Evolutionary conservation across 2,329 filamentous ascomycete genomes (phyloP).

Genomic region (Clonostachys sp.): DNA sequence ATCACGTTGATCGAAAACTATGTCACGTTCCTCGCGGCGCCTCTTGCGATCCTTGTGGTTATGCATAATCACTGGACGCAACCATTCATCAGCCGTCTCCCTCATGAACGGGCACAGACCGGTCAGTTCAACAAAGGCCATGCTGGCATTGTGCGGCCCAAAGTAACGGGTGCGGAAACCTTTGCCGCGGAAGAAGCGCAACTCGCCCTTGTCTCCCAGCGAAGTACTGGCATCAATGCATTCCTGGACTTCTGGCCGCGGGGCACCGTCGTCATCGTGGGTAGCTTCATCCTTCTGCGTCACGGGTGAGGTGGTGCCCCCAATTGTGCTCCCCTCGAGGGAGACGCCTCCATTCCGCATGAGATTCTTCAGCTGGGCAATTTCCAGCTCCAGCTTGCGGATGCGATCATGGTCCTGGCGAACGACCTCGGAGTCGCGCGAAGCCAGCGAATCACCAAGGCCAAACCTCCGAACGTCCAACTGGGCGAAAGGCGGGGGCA

Average conservation of each 20-base stretch:
- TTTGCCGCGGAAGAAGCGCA: conserved; percentile 53
- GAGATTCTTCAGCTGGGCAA: conserved; percentile 49
- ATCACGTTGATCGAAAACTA: conserved; percentile 41
- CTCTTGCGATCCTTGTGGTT: conserved; percentile 50
- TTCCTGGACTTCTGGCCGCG: conserved; percentile 29
- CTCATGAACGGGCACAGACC: conserved; percentile 58
- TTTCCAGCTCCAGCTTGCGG: conserved; percentile 53
- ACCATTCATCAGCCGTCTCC: conserved; percentile 57
- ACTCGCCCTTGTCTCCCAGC: conserved; percentile 43
- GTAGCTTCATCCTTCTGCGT: conserved; percentile 37
- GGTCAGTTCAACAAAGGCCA: conserved; percentile 54
- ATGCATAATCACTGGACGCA: conserved; percentile 52
- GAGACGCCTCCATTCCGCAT: conserved; percentile 30
- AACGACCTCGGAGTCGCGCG: conserved; percentile 27
- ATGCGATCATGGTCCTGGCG: conserved; percentile 53
- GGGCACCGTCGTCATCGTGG: conserved; percentile 22
- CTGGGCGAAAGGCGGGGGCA: conserved; percentile 34
- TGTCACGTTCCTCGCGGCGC: conserved; percentile 47
- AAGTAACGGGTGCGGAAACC: conserved; percentile 58
- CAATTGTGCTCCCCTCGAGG: conserved; percentile 47
- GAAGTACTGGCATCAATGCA: conserved; percentile 30
- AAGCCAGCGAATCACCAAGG: conserved; percentile 20
- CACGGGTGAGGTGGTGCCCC: conserved; percentile 33
- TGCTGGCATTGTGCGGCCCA: conserved; percentile 55
- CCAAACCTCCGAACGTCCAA: conserved; percentile 32